Conservation (phyloP, 228 moss, liverwort and hornwort species). For the Sphagnum magellanicum region DNA sequence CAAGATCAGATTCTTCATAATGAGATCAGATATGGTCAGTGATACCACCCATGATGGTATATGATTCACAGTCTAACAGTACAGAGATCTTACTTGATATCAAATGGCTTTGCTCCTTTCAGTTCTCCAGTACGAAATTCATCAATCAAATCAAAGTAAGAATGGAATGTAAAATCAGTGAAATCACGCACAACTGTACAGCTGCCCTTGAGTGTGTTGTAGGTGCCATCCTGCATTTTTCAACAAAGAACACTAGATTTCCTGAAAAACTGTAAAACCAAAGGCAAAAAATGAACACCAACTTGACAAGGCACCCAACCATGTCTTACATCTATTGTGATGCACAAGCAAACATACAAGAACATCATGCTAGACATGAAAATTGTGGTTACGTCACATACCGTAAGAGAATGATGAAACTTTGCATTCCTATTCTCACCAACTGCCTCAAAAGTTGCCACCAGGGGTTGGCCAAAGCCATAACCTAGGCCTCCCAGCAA, state of each 20-base stretch:
- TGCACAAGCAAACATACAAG: background rate
- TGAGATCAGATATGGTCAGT: too few species aligned
- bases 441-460: conserved; percentile 88
- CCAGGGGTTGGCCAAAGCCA: conserved; percentile 74
- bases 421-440: conserved; percentile 45
- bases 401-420: conserved; percentile 56
- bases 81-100: conserved; percentile 44
- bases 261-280: background rate
- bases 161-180: conserved; percentile 70
- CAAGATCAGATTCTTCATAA: background rate
- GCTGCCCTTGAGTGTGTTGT: conserved; percentile 57
- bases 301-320: background rate
- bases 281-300: background rate
- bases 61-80: too few species aligned
- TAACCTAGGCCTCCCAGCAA: conserved; percentile 74
- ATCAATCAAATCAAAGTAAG: conserved; percentile 46
- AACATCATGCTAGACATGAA: background rate
- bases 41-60: too few species aligned
- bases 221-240: conserved; percentile 65
- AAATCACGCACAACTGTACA: conserved; percentile 83
- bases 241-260: too few species aligned
- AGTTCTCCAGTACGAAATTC: conserved; percentile 66
- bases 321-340: background rate
- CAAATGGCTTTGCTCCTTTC: conserved; percentile 53
- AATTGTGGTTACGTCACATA: conserved; percentile 28